Conservation (phyloP, 2,329 filamentous ascomycete genomes). For the Verticillium zaregamsianum region DNA sequence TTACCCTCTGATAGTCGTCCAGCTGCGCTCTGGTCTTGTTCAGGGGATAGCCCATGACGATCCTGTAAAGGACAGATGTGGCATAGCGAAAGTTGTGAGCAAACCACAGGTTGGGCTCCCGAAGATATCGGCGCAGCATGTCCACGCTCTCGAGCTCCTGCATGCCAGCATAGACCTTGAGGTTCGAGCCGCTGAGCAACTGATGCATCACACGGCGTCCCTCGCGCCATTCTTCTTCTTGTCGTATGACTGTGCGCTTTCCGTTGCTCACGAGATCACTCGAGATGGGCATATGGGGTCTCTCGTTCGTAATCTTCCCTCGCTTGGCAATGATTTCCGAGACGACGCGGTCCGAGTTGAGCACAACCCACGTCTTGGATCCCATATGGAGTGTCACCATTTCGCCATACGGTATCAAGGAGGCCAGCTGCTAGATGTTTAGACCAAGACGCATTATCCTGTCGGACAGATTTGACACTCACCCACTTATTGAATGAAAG, state of each 20-base stretch:
- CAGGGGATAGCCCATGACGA: slow-evolving; percentile 26
- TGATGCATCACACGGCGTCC: slow-evolving; percentile 32
- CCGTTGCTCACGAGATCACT: slow-evolving; percentile 30
- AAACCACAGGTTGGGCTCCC: slow-evolving; percentile 29
- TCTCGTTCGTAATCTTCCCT: slow-evolving; percentile 25
- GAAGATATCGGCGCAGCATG: slow-evolving; percentile 22
- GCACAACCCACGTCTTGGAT: slow-evolving; percentile 35
- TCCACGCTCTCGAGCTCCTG: slow-evolving; percentile 30
- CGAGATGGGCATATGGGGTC: slow-evolving; percentile 17
- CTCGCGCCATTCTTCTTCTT: slow-evolving; percentile 28
- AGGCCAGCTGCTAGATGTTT: background rate
- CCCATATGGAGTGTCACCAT: slow-evolving; percentile 23
- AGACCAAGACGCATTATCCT: background rate
- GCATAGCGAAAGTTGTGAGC: slow-evolving; percentile 34
- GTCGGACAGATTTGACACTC: background rate
- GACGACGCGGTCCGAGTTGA: slow-evolving; percentile 35
- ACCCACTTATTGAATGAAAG: background rate
- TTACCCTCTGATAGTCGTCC: slow-evolving; percentile 25
- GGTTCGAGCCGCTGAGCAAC: slow-evolving; percentile 27
- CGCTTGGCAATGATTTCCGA: slow-evolving; percentile 30
- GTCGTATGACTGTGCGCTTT: slow-evolving; percentile 26
- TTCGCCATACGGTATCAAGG: slow-evolving; percentile 17
- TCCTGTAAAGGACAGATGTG: slow-evolving; percentile 29
- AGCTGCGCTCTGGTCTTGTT: slow-evolving; percentile 13
- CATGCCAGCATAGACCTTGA: slow-evolving; percentile 25